Conservation (phyloP, 768 basidiomycete genomes). For the Lepiota brunneoincarnata region DNA sequence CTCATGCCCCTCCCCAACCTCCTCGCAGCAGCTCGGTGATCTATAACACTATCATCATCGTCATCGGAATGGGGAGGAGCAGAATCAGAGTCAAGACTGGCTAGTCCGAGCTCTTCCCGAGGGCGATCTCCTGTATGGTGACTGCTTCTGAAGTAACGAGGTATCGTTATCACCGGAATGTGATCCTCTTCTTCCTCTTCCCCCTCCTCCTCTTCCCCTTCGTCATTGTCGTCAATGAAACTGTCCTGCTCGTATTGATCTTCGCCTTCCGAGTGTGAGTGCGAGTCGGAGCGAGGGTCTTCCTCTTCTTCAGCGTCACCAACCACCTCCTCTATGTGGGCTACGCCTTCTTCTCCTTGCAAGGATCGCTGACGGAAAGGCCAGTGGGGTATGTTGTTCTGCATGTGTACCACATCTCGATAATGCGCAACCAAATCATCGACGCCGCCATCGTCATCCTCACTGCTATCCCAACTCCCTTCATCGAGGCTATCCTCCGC, state of each 20-base stretch:
- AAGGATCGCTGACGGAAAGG: background rate
- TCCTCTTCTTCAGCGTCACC: conserved; percentile 19
- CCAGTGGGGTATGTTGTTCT: background rate
- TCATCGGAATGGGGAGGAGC: conserved; percentile 34
- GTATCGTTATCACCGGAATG: conserved; percentile 24
- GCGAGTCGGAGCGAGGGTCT: conserved; percentile 17
- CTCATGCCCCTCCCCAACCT: conserved; percentile 15
- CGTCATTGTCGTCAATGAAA: conserved; percentile 9
- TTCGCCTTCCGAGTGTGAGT: conserved; percentile 31
- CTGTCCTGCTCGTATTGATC: conserved; percentile 6
- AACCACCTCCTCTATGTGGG: conserved; percentile 6
- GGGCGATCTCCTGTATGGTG: background rate
- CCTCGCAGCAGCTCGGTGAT: conserved; percentile 28
- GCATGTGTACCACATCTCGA: background rate
- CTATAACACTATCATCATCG: conserved; percentile 45
- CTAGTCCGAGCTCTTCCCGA: too few relatives aligned
- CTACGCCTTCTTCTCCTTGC: background rate
- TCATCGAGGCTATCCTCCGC: background rate
- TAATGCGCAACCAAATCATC: background rate
- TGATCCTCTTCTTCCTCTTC: background rate
- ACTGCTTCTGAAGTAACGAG: conserved; percentile 32
- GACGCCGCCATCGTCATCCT: background rate
- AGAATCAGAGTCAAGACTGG: too few relatives aligned
- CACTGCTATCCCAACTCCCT: background rate
- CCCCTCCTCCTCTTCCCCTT: background rate